Percentiles rank a stretch among this genome's conserved stretches.
phyloP scores from a whole-genome alignment of 495 filamentous ascomycete genomes.

The Penicillium antarcticum region DNA sequence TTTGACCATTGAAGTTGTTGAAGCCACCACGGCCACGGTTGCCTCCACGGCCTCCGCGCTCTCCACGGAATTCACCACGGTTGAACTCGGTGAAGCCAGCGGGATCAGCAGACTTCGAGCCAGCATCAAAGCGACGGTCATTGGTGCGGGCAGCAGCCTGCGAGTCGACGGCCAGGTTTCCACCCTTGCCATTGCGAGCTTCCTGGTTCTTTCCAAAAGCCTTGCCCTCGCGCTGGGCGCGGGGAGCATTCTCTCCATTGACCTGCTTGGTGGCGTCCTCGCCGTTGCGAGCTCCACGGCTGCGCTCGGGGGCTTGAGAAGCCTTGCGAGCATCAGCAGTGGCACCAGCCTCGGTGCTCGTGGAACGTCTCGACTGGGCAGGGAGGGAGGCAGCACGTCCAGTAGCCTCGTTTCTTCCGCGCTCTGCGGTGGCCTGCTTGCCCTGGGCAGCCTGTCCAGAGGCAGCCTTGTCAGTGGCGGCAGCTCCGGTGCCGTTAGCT shows the following conservation, averaged over 20 bases:
- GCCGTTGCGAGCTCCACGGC: slow-evolving; percentile 29
- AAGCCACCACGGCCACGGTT: slow-evolving; percentile 52
- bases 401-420: slow-evolving; percentile 38
- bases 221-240: slow-evolving; percentile 35
- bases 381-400: slow-evolving; percentile 42
- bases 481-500: slow-evolving; percentile 40
- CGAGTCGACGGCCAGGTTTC: slow-evolving; percentile 33
- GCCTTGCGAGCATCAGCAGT: slow-evolving; percentile 33
- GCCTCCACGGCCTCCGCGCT: slow-evolving; percentile 50
- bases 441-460: slow-evolving; percentile 28
- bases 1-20: slow-evolving; percentile 37
- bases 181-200: slow-evolving; percentile 25
- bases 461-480: slow-evolving; percentile 40
- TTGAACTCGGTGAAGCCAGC: slow-evolving; percentile 35
- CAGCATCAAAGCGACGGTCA: slow-evolving; percentile 38
- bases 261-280: slow-evolving; percentile 32
- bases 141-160: slow-evolving; percentile 29
- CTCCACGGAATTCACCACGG: slow-evolving; percentile 44
- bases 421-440: slow-evolving; percentile 36
- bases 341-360: slow-evolving; percentile 31
- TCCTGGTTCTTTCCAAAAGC: slow-evolving; percentile 34
- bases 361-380: slow-evolving; percentile 37
- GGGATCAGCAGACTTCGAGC: slow-evolving; percentile 38
- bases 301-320: slow-evolving; percentile 29
- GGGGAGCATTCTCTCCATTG: slow-evolving; percentile 29